These are phyloP conservation scores for Penicillium chermesinum DNA, from an alignment of 495 filamentous ascomycete species.

Conservation along the genomic window DNA sequence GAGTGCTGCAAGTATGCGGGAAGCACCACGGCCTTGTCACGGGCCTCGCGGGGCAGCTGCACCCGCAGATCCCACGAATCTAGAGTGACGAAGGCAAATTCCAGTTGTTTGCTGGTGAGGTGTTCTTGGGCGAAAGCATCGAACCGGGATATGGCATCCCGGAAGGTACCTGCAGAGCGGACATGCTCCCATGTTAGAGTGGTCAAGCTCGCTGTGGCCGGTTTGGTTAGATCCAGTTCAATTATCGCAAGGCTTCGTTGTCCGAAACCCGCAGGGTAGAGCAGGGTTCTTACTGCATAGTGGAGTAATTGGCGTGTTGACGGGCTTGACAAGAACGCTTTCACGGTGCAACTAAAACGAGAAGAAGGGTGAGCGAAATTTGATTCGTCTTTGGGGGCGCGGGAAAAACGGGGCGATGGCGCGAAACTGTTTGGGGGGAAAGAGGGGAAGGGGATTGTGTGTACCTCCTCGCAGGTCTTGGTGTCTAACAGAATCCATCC, in stretches of 20 bases:
- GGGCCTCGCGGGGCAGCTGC: slow-evolving; percentile 92
- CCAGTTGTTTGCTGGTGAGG: slow-evolving; percentile 74
- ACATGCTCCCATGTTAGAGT: slow-evolving; percentile 99
- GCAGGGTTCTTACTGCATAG: slow-evolving; percentile 99
- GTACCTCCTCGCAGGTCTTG: slow-evolving; percentile 86
- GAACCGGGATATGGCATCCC: slow-evolving; percentile 92
- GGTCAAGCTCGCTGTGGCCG: slow-evolving; percentile 78
- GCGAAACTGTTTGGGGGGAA: slow-evolving; percentile 9
- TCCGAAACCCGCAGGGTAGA: too few species aligned
- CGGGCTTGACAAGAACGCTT: slow-evolving; percentile 92
- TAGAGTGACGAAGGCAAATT: slow-evolving; percentile 96
- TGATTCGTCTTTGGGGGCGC: slow-evolving; percentile 3
- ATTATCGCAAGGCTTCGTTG: too few species aligned
- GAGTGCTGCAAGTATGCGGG: slow-evolving; percentile 98
- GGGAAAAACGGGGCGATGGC: slow-evolving; percentile 4
- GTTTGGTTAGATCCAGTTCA: slow-evolving; percentile 30
- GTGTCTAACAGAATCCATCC: slow-evolving; percentile 96
- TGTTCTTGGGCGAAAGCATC: slow-evolving; percentile 89
- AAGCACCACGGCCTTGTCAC: slow-evolving; percentile 94
- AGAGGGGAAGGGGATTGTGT: slow-evolving; percentile 38
- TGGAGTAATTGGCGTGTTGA: slow-evolving; percentile 97
- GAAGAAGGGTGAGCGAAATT: slow-evolving; percentile 1
- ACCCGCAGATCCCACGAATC: slow-evolving; percentile 98
- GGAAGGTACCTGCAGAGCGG: slow-evolving; percentile 90
- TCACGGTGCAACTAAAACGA: slow-evolving; percentile 75